Evolutionary conservation across 2,329 filamentous ascomycete species (phyloP), one percentile per base, ranked within the genome.

Genomic region (Aspergillus eucalypticola): DNA sequence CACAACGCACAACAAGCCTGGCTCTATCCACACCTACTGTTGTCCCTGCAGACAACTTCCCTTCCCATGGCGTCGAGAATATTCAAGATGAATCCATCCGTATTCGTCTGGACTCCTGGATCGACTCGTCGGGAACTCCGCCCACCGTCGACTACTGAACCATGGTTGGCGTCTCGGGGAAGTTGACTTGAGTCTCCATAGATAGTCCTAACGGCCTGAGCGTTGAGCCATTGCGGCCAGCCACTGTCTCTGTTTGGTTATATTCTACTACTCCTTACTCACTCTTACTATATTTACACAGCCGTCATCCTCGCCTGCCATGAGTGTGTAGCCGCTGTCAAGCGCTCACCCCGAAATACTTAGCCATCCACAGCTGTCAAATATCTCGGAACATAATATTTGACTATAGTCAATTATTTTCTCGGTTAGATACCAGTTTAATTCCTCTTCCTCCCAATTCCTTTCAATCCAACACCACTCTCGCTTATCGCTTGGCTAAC

Each of bases 181-280:
- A 54, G 32, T 35, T 44, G 41, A 19, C 3, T 10, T 10, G 41
- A 44, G 11, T 19, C 41, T 44, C 41, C 41, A 44, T 29, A 27
- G 25, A 27, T 44, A 44, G 41, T 44, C 5, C 11, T 53, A 53
- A 53, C 50, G 50, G 50, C 50, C 50, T 53, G 50, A 53, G 50
- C 50, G 50, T 53, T 53, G 50, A 41, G n/a, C 32, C 17, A 21
- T 53, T 53, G 50, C 13, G 8, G 17, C n/a, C 15, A 35, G 32
- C 32, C 32, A 35, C 32, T 35, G 32, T 35, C 1, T 13, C 32
- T 32, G 11, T 32, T 13, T 32, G 29, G 8, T 11, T 4, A n/a
- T 13, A 13, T 32, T 32, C 23, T 23, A 23, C 23, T 35, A 13
- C 29, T 35, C 11, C 11, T 11, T 13, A 5, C 10, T 35, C 10